phyloP scores from a whole-genome alignment of 2,329 filamentous ascomycete genomes.

The Leptoxyphium fumago region DNA sequence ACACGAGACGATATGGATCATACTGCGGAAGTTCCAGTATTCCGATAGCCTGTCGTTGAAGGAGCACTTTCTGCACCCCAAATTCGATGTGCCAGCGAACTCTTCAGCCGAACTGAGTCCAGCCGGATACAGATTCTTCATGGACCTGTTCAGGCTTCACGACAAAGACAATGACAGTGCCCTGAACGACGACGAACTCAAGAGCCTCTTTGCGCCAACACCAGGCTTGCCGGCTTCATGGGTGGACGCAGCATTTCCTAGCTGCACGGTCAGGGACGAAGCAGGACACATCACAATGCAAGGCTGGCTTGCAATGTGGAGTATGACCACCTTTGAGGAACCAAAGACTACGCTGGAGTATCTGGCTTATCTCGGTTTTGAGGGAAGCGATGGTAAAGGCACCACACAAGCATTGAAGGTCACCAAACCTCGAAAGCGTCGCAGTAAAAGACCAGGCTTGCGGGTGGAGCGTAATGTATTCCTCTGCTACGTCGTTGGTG shows the following conservation, averaged over 20 bases:
- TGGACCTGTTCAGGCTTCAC: slow-evolving; percentile 86
- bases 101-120: slow-evolving; percentile 89
- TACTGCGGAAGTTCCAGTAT: slow-evolving; percentile 86
- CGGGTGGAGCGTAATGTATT: slow-evolving; percentile 90
- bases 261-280: slow-evolving; percentile 87
- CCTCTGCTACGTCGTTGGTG: slow-evolving; percentile 80
- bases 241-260: slow-evolving; percentile 79
- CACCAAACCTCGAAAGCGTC: slow-evolving; percentile 78
- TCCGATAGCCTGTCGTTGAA: slow-evolving; percentile 88
- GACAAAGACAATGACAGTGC: slow-evolving; percentile 97
- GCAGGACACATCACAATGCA: slow-evolving; percentile 90
- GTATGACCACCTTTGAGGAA: slow-evolving; percentile 96
- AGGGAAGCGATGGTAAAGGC: slow-evolving; percentile 57
- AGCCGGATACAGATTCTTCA: slow-evolving; percentile 90
- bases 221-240: slow-evolving; percentile 78
- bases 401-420: slow-evolving; percentile 79
- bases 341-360: slow-evolving; percentile 93
- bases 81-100: slow-evolving; percentile 84
- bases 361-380: slow-evolving; percentile 89
- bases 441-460: slow-evolving; percentile 50
- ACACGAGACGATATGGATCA: slow-evolving; percentile 97
- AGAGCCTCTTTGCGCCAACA: slow-evolving; percentile 80
- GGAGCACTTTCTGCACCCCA: slow-evolving; percentile 81
- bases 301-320: slow-evolving; percentile 97
- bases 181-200: slow-evolving; percentile 70